Percentiles rank a stretch among this genome's conserved stretches.
Conservation (phyloP, 2,329 filamentous ascomycete species). For the Calycina herbarum region DNA sequence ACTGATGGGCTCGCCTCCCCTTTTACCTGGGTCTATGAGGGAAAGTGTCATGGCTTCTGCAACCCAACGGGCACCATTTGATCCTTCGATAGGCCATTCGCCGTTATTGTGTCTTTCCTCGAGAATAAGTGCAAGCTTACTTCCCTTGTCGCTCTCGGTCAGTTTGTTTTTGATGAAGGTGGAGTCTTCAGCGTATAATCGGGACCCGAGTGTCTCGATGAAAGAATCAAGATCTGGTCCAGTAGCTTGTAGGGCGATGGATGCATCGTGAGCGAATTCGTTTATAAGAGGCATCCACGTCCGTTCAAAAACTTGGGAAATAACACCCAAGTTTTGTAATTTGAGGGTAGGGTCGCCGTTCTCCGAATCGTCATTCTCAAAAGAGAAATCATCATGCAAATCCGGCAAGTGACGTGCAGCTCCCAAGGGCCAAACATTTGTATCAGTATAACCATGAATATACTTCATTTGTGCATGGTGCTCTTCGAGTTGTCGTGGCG, state of each 20-base stretch:
- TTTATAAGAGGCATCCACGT: not conserved
- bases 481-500: not conserved
- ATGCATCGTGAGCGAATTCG: not conserved
- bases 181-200: not conserved
- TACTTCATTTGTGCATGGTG: not conserved
- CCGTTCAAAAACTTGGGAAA: not conserved
- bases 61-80: not conserved
- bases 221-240: constrained; percentile 2
- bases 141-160: not conserved
- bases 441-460: not conserved
- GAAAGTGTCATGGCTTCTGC: not conserved
- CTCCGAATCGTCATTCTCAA: not conserved
- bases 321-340: not conserved
- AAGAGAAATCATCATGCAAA: not conserved
- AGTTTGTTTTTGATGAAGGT: not conserved
- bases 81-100: not conserved
- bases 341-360: not conserved
- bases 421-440: not conserved
- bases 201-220: not conserved
- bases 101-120: not conserved
- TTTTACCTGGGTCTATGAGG: not conserved
- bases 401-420: not conserved
- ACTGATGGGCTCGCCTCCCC: not conserved
- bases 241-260: not conserved
- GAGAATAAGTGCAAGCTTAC: not conserved